A percentile compares a stretch with the other conserved stretches of the same genome.
These are phyloP conservation scores for Ogataea siamensis DNA, from an alignment of 805 yeast genomes.

Conservation along the genomic window DNA sequence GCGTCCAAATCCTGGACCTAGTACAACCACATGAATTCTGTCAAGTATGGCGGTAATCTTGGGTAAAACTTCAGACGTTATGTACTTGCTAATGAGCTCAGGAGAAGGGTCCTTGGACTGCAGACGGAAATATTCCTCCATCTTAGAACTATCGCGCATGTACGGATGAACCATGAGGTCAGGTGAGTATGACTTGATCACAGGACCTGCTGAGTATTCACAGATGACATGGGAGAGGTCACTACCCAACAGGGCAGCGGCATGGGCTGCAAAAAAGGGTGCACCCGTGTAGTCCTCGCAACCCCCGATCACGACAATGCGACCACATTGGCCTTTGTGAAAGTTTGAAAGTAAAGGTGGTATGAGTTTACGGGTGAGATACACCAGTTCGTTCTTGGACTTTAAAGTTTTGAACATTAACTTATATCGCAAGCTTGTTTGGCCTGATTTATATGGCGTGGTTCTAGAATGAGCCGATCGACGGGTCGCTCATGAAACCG, in stretches of 20 bases:
- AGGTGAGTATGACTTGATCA: conserved; percentile 86
- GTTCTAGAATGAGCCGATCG: conserved; percentile 6
- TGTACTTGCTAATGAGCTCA: conserved; percentile 28
- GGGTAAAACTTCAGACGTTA: conserved; percentile 49
- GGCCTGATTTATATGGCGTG: not conserved
- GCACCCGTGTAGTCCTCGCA: conserved; percentile 97
- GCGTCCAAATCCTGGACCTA: conserved; percentile 95
- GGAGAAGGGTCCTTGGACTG: conserved; percentile 7
- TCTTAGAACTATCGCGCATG: conserved; percentile 47
- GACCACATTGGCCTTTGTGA: conserved; percentile 91
- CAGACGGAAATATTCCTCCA: conserved; percentile 7
- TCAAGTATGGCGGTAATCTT: conserved; percentile 54
- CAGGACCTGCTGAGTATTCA: conserved; percentile 70
- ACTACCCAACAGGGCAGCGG: conserved; percentile 80
- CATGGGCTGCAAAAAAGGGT: conserved; percentile 85
- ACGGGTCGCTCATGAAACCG: conserved; percentile 8
- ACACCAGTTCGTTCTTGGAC: conserved; percentile 17
- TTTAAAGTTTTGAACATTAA: conserved; percentile 13
- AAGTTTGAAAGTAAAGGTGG: conserved; percentile 74
- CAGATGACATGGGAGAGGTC: conserved; percentile 92
- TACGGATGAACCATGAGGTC: conserved; percentile 97
- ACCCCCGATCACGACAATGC: conserved; percentile 87
- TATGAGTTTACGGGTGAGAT: conserved; percentile 51
- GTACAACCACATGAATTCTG: conserved; percentile 75
- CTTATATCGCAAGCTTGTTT: too few relatives aligned